A percentile compares a stretch with the other conserved stretches of the same genome.
phyloP scores from a whole-genome alignment of 768 basidiomycete species.

The Termitomyces sp. region DNA sequence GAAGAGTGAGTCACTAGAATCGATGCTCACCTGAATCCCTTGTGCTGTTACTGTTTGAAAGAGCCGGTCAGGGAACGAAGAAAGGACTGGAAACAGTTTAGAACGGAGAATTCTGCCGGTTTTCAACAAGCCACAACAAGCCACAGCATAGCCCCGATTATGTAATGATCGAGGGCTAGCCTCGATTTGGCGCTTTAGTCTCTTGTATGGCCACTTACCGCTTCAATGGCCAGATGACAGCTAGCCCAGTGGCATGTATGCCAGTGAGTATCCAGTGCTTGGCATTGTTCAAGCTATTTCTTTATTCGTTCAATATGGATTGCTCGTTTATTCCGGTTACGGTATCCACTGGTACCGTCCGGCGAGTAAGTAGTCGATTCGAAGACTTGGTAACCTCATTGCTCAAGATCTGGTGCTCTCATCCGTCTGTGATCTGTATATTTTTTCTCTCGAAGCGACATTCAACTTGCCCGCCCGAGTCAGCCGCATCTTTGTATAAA shows the following conservation, averaged over 20 bases:
- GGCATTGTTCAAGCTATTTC: not conserved
- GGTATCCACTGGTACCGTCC: not conserved
- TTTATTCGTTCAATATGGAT: not conserved
- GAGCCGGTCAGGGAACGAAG: not conserved
- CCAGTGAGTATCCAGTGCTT: not conserved
- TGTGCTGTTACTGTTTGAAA: not conserved
- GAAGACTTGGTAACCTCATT: slow-evolving; percentile 6
- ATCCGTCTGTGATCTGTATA: not conserved
- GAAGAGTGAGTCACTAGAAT: not conserved
- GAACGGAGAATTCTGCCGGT: not conserved
- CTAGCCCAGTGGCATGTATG: not conserved
- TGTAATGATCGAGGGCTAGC: not conserved
- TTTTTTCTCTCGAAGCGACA: not conserved
- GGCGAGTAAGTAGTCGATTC: not conserved
- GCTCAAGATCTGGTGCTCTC: not conserved
- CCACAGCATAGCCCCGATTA: not conserved
- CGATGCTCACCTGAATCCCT: not conserved
- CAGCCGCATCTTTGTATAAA: slow-evolving; percentile 7
- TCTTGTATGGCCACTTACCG: too few relatives aligned
- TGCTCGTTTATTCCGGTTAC: not conserved
- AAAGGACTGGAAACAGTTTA: not conserved
- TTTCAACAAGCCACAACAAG: not conserved
- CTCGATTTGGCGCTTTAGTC: too few relatives aligned
- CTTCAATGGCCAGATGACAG: too few relatives aligned
- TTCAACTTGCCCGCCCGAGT: not conserved